These are phyloP conservation scores for Chaetothyriales sp. DNA, from an alignment of 2,329 filamentous ascomycete genomes.

Conservation along the genomic window DNA sequence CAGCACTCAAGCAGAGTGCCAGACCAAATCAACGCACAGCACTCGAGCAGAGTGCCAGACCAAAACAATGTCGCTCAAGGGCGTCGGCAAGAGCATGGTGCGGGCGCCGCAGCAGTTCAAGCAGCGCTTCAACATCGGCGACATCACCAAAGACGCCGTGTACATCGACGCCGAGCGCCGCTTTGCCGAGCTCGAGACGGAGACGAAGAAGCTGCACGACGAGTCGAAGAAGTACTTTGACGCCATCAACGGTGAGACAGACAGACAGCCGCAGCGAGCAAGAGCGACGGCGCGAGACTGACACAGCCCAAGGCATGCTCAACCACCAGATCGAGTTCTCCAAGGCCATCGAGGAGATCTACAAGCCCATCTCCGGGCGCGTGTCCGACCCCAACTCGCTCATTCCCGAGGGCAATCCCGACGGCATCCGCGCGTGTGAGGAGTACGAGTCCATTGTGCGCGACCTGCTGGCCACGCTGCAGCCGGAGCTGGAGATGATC, in stretches of 20 bases:
- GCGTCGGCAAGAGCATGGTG: slow-evolving; percentile 77
- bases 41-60: too few species aligned
- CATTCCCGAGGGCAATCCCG: slow-evolving; percentile 70
- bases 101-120: slow-evolving; percentile 89
- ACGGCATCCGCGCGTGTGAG: slow-evolving; percentile 88
- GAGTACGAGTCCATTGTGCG: slow-evolving; percentile 87
- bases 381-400: slow-evolving; percentile 83
- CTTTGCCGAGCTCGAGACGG: slow-evolving; percentile 83
- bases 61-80: slow-evolving; percentile 79
- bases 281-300: background rate
- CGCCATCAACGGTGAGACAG: slow-evolving; percentile 63
- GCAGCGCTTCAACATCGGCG: slow-evolving; percentile 85
- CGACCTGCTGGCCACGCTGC: slow-evolving; percentile 75
- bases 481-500: slow-evolving; percentile 95
- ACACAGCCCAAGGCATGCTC: slow-evolving; percentile 56
- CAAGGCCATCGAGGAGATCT: slow-evolving; percentile 87
- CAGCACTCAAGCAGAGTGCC: too few species aligned
- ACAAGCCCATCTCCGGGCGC: slow-evolving; percentile 93
- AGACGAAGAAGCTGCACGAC: slow-evolving; percentile 94
- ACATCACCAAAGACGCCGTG: slow-evolving; percentile 85
- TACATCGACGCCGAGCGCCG: slow-evolving; percentile 90
- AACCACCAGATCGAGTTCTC: slow-evolving; percentile 97
- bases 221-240: slow-evolving; percentile 96
- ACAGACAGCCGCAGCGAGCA: background rate
- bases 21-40: too few species aligned